Base-by-base conservation (phyloP, 495 filamentous ascomycete species). In the Penicillium pulvis region DNA sequence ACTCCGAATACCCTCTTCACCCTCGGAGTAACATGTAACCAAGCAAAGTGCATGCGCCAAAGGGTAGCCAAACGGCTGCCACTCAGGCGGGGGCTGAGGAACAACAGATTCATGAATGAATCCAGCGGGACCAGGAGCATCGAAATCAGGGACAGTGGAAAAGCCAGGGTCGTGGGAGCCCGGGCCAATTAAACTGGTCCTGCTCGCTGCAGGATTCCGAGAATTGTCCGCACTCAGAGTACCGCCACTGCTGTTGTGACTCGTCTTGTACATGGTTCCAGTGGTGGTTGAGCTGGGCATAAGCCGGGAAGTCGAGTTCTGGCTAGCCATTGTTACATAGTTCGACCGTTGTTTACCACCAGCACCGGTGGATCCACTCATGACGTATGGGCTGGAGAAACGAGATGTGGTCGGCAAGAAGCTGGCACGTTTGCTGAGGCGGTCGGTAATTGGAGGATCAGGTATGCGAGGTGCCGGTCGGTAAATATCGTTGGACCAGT, bases 401-500 rank as follows among this genome's bases (percentile, higher is more conserved):
- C 95, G 85, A 41, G 93, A 97, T 0, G 92, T 97, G 0, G 93
- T 59, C 82, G 95, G 61, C 88, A 79, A 75, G 91, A 75, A 80
- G 71, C 90, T 97, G 55, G 83, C 83, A 57, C 94, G 87, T 75
- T 96, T 97, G 79, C 82, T 91, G 43, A 75, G 73, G 36, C 89
- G 81, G 60, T 94, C 91, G 10, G 61, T 83, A 80, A 68, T 80
- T 6, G 79, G 79, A 51, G 85, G 75, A 58, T 97, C 93, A 1
- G 82, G 77, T 59, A 97, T 76, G 48, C 91, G 87, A 56, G 90
- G 90, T 3, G 91, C 90, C 11, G 92, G 88, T 28, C 91, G 87
- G 66, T 98, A 97, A 65, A 98, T 98, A 63, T 99, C 95, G 58
- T 99, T 93, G 12, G 86, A 88, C 95, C 95, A 99, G 61, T 97